phyloP scores from a whole-genome alignment of 352 stramenopile genomes.

The Globisporangium paroecandrum region DNA sequence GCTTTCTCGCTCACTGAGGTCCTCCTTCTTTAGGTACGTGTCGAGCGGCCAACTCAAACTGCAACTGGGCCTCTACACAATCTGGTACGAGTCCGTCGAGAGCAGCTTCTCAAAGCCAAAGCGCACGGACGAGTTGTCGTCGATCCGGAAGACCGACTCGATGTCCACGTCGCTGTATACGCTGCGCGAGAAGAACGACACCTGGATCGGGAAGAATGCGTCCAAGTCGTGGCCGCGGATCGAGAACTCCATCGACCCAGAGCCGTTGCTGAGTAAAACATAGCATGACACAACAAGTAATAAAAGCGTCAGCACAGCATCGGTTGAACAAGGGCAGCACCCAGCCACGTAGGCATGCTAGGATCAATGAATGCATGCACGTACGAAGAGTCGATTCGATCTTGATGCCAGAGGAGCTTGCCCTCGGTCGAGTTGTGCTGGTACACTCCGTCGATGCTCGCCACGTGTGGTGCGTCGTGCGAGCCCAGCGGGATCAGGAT shows the following conservation, averaged over 20 bases:
- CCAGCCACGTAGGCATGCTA: background rate
- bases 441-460: constrained; percentile 81
- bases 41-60: background rate
- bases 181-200: constrained; percentile 87
- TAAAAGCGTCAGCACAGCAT: background rate
- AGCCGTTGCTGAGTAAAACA: constrained; percentile 57
- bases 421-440: constrained; percentile 78
- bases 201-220: constrained; percentile 84
- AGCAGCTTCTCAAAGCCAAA: constrained; percentile 88
- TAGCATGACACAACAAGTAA: constrained; percentile 1
- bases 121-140: constrained; percentile 65
- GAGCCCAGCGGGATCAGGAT: constrained; percentile 77
- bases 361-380: constrained; percentile 18
- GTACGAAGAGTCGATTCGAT: constrained; percentile 73
- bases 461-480: constrained; percentile 64
- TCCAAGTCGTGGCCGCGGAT: constrained; percentile 78
- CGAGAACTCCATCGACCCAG: constrained; percentile 78
- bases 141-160: constrained; percentile 66
- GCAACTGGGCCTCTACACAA: constrained; percentile 61
- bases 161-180: constrained; percentile 86
- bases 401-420: constrained; percentile 79
- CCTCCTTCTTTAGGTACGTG: background rate
- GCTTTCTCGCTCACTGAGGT: background rate
- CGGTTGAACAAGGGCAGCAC: background rate
- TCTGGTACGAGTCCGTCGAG: constrained; percentile 84